Evolutionary conservation across 495 filamentous ascomycete species (phyloP), one percentile per base, ranked within the genome.

Genomic region (Penicillium desertorum): DNA sequence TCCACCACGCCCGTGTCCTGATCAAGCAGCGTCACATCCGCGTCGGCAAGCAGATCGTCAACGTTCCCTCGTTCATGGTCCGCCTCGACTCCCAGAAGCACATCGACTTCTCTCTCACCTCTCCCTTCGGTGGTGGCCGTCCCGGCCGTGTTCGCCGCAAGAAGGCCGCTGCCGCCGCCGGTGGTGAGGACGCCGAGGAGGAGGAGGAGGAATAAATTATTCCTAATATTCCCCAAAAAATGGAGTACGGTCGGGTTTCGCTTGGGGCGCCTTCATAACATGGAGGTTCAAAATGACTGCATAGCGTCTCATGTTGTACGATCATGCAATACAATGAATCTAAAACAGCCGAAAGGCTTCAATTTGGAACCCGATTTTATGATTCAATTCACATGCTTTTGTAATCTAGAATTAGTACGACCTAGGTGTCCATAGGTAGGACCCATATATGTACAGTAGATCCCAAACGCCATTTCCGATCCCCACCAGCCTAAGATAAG

Each of bases 21-120:
- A 98, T 98, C 82, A 90, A 89, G 76, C 94, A 98, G 83, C 86
- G 94, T 66, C 94, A 98, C 83, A 98, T 98, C 81, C 94, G 94
- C 78, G 94, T 98, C 73, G 94, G 94, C 77, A 98, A 98, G 89
- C 94, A 98, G 85, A 98, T 98, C 79, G 94, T 98, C 83, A 98
- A 98, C 79, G 94, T 98, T 27, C 94, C 94, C 51, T 97, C 93
- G 34, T 98, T 95, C 88, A 84, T 98, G 74, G 94, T 98, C 77
- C 94, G 94, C 79, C 91, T 98, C 63, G 94, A 98, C 84, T 96
- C 92, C 67, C 94, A 98, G 84, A 98, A 98, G 88, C 94, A 98
- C 88, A 98, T 98, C 70, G 94, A 98, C 84, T 98, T 98, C 77
- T 86, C 94, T 55, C 87, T 98, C 53, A 94, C 86, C 76, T 97